Percentiles rank a stretch among this genome's conserved stretches.
phyloP scores from a whole-genome alignment of 441 rosid genomes.

The Manihot esculenta region DNA sequence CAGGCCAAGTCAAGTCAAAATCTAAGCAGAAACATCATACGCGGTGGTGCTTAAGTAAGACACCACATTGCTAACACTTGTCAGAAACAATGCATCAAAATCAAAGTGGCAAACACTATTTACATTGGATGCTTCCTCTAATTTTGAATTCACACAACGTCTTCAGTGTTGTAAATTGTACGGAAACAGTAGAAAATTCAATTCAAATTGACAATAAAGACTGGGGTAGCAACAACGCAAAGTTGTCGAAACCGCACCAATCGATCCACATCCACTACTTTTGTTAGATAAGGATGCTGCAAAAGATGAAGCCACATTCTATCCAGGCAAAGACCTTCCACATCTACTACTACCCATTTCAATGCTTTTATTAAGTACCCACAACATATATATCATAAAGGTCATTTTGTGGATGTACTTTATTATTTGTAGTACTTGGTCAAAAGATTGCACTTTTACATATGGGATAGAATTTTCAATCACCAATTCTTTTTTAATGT shows the following conservation, averaged over 20 bases:
- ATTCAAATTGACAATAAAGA: too few relatives aligned
- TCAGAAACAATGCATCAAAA: not conserved
- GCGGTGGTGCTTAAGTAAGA: not conserved
- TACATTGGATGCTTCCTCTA: slow-evolving; percentile 33
- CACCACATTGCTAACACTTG: not conserved
- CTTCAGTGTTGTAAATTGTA: too few relatives aligned
- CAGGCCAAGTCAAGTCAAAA: not conserved
- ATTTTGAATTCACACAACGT: not conserved
- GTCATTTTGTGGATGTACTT: too few relatives aligned
- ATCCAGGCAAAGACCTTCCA: not conserved
- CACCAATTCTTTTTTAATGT: too few relatives aligned
- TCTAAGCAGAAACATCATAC: not conserved
- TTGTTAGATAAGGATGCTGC: not conserved
- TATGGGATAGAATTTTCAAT: too few relatives aligned
- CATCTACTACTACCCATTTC: not conserved
- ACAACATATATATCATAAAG: too few relatives aligned
- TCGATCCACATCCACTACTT: slow-evolving; percentile 2
- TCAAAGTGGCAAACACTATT: slow-evolving; percentile 35
- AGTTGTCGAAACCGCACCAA: not conserved
- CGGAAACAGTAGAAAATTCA: too few relatives aligned
- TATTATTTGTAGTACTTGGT: too few relatives aligned
- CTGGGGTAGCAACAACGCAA: too few relatives aligned
- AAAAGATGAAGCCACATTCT: slow-evolving; percentile 3
- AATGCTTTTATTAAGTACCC: too few relatives aligned
- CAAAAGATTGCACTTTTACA: too few relatives aligned